A percentile compares a stretch with the other conserved stretches of the same genome.
Evolutionary conservation across 202 grass and related monocot species (phyloP).

Genomic region (Setaria viridis): DNA sequence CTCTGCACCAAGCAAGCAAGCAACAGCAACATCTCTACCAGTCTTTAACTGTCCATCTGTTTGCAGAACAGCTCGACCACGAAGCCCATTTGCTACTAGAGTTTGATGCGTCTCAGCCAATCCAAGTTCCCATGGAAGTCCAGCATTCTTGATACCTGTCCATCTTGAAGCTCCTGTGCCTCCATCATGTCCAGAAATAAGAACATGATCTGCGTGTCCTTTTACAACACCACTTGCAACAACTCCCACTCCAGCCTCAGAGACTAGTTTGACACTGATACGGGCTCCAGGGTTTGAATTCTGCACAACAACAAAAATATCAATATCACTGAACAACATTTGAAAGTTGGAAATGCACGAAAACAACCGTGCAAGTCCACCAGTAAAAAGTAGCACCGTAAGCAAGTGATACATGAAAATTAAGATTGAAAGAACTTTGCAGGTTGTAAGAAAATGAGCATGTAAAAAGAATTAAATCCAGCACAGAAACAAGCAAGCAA

Average conservation of each 20-base stretch:
- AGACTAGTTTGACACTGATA: constrained; percentile 96
- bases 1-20: constrained; percentile 94
- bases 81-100: constrained; percentile 89
- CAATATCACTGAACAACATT: constrained; percentile 41
- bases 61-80: constrained; percentile 92
- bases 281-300: constrained; percentile 88
- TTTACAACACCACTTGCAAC: constrained; percentile 98
- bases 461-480: constrained; percentile 23
- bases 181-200: constrained; percentile 97
- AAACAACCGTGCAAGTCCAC: constrained; percentile 13
- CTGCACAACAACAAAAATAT: constrained; percentile 59
- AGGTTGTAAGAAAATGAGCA: not conserved
- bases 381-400: constrained; percentile 14
- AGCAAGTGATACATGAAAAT: constrained; percentile 6
- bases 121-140: constrained; percentile 99
- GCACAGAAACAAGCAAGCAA: constrained; percentile 19
- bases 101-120: constrained; percentile 99
- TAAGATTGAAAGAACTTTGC: not conserved
- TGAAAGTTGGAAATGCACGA: constrained; percentile 10
- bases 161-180: constrained; percentile 97
- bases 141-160: constrained; percentile 99
- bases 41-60: constrained; percentile 99
- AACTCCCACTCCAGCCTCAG: constrained; percentile 94
- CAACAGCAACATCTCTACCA: constrained; percentile 96
- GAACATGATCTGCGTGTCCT: constrained; percentile 94